Evolutionary conservation across 768 basidiomycete species (phyloP).

Genomic region (Zangia roseola): DNA sequence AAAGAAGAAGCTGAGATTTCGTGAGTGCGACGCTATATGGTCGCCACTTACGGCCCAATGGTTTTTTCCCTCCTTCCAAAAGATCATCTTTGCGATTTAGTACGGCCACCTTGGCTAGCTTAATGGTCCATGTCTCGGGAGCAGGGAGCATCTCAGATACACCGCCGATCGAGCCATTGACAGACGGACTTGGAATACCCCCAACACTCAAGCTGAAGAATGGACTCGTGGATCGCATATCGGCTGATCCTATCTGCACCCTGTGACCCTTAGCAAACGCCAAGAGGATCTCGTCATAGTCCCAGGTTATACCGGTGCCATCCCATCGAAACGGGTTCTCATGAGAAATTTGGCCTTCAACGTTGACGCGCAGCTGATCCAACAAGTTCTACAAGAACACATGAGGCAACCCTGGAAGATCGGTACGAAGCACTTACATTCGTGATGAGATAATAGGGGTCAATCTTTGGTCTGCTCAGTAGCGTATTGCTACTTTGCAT

Average conservation of each 20-base stretch:
- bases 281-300: constrained; percentile 61
- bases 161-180: constrained; percentile 23
- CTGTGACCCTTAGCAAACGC: constrained; percentile 61
- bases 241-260: constrained; percentile 52
- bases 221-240: constrained; percentile 40
- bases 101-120: constrained; percentile 77
- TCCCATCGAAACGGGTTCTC: constrained; percentile 67
- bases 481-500: constrained; percentile 36
- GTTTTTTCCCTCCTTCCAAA: constrained; percentile 72
- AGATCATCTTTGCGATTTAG: constrained; percentile 82
- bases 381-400: constrained; percentile 53
- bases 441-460: constrained; percentile 89
- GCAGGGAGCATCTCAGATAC: constrained; percentile 24
- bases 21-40: constrained; percentile 83
- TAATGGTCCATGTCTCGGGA: constrained; percentile 48
- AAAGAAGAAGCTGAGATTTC: constrained; percentile 87
- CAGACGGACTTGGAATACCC: constrained; percentile 32
- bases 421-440: constrained; percentile 47
- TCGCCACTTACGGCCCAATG: constrained; percentile 83
- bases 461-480: constrained; percentile 68
- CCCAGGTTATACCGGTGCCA: constrained; percentile 65
- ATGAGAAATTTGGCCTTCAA: constrained; percentile 54
- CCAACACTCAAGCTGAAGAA: constrained; percentile 42
- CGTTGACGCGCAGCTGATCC: constrained; percentile 64
- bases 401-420: constrained; percentile 7